Base-by-base conservation (phyloP, 2,329 filamentous ascomycete genomes). In the Talaromyces islandicus region DNA sequence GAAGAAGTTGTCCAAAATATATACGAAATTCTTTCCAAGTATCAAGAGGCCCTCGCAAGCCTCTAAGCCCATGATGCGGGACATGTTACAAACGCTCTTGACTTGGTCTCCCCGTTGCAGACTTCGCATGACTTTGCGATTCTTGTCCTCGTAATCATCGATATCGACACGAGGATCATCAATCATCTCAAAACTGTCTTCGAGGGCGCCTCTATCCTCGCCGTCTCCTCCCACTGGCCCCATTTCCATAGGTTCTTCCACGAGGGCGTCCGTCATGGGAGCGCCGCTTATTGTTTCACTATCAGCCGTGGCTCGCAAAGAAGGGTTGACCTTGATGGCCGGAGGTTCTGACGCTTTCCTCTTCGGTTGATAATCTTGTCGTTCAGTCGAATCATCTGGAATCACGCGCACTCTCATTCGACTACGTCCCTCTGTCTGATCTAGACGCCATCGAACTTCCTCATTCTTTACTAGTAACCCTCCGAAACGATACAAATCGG, bases 1-100 rank as follows among this genome's bases (percentile, higher is more conserved):
- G 72, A 99, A 97, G 69, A 96, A 93, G 67, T 94, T 93, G 75
- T 99, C 94, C 75, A 97, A 89, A 66, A 99, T 88, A 71, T 99
- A 99, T 17, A 99, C 82, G 54, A 87, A 89, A 67, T 93, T 89
- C 73, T 96, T 96, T 19, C 94, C 94, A 46, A 97, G 83, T 58
- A 99, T 95, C 35, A 99, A 80, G 48, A 99, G 87, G 7, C 94
- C 94, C 72, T 99, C 95, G 63, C 90, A 91, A 9, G 92, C 92
- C 71, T 99, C 94, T 4, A 99, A 81, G 10, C 94, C 94, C 32
- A 96, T 88, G 58, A 99, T 93, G 11, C 94, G 88, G 17, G 94
- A 97, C 55, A 97, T 88, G 67, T 99, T 99, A 80, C 91, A 96
- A 1, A 97, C 91, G 60, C 91, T 89, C 71, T 97, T 91, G 1